phyloP scores from a whole-genome alignment of 2,329 filamentous ascomycete species.

The Penicillium crustosum region DNA sequence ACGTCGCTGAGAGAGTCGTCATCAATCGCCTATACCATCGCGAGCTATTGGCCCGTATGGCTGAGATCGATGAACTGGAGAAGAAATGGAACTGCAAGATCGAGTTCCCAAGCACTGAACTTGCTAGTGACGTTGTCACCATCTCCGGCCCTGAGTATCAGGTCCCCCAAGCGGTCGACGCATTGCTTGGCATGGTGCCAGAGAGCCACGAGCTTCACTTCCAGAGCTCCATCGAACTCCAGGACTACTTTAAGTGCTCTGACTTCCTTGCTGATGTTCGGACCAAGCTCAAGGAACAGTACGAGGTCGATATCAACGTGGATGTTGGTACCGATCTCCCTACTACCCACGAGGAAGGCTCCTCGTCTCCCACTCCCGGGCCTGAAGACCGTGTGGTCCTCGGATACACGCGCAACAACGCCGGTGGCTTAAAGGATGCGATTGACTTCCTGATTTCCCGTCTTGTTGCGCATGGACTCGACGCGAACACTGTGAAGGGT shows the following conservation, averaged over 20 bases:
- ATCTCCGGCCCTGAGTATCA: conserved; percentile 98
- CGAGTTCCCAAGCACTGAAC: conserved; percentile 94
- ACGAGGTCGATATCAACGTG: conserved; percentile 83
- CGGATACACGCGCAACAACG: conserved; percentile 94
- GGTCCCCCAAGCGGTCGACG: conserved; percentile 93
- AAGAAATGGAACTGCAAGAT: conserved; percentile 99
- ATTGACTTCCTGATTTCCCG: conserved; percentile 90
- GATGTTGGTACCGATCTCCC: conserved; percentile 48
- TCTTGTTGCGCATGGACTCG: conserved; percentile 84
- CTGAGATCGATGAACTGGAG: conserved; percentile 90
- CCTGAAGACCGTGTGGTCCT: conserved; percentile 62
- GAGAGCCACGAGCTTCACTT: conserved; percentile 92
- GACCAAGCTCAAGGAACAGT: conserved; percentile 82
- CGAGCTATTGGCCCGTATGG: conserved; percentile 82
- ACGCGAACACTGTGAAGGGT: conserved; percentile 82
- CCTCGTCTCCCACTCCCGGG: conserved; percentile 48
- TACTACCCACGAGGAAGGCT: conserved; percentile 29
- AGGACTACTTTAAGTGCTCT: conserved; percentile 76
- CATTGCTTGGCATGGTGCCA: conserved; percentile 95
- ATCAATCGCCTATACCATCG: conserved; percentile 95
- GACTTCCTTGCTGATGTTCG: conserved; percentile 79
- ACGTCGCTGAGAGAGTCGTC: conserved; percentile 88
- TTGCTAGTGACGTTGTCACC: conserved; percentile 92
- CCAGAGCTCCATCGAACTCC: conserved; percentile 70
- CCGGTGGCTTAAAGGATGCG: conserved; percentile 89